Evolutionary conservation across 495 filamentous ascomycete species (phyloP).

Genomic region (Tuber microsphaerosporum): DNA sequence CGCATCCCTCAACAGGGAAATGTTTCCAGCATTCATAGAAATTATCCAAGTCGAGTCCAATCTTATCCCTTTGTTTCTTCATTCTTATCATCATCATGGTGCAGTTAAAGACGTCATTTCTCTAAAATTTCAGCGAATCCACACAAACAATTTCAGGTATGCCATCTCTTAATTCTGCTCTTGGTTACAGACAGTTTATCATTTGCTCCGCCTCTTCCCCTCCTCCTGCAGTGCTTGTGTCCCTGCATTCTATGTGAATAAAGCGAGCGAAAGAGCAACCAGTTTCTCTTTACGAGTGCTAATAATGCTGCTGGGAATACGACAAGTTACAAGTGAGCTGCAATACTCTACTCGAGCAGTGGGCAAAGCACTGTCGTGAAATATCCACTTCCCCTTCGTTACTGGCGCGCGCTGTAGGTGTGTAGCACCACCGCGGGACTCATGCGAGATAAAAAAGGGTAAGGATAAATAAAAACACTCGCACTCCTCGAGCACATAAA

Average conservation of each 20-base stretch:
- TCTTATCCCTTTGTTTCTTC: background rate
- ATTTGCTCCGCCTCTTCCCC: background rate
- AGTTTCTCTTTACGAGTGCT: background rate
- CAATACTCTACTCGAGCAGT: background rate
- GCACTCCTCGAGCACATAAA: background rate
- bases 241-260: background rate
- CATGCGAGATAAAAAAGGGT: no score
- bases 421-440: no score
- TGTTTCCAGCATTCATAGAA: background rate
- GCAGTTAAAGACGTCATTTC: background rate
- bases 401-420: background rate
- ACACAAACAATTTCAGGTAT: background rate
- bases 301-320: background rate
- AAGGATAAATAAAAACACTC: no score
- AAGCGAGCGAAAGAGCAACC: background rate
- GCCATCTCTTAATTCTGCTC: background rate
- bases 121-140: background rate
- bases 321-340: constrained; percentile 1
- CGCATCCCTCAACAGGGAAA: background rate
- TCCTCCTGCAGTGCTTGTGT: background rate
- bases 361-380: background rate
- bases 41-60: background rate
- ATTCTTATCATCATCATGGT: background rate
- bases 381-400: background rate
- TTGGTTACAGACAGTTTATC: background rate